Evolutionary conservation across 169 alveolate species (phyloP).

Genomic region (Haemoproteus tartakovskyi): DNA sequence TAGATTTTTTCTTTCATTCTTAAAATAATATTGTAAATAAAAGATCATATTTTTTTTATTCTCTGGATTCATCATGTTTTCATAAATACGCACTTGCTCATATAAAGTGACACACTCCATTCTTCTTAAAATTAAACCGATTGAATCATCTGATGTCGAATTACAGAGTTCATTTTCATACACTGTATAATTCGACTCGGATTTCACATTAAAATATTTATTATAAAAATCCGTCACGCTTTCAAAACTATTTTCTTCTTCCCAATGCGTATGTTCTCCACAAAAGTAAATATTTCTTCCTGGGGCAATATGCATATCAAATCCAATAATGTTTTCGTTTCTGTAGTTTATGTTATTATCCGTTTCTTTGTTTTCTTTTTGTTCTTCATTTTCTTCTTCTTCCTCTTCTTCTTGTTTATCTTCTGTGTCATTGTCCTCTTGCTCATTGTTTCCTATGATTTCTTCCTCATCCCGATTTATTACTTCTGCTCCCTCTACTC

Average conservation of each 20-base stretch:
- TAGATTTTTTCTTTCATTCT: slow-evolving; percentile 12
- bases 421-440: slow-evolving; percentile 8
- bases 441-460: not conserved
- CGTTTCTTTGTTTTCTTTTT: not conserved
- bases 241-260: not conserved
- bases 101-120: slow-evolving; percentile 12
- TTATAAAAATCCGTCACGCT: not conserved
- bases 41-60: slow-evolving; percentile 44
- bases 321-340: too few species aligned
- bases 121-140: slow-evolving; percentile 33
- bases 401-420: slow-evolving; percentile 38
- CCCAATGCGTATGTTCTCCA: not conserved
- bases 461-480: not conserved
- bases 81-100: slow-evolving; percentile 20
- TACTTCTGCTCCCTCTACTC: not conserved
- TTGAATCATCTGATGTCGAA: too few species aligned
- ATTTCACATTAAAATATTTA: too few species aligned
- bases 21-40: slow-evolving; percentile 55
- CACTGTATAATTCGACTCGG: too few species aligned
- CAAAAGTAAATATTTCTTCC: too few species aligned
- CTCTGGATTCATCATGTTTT: slow-evolving; percentile 51
- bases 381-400: slow-evolving; percentile 30
- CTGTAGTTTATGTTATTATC: not conserved
- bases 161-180: too few species aligned
- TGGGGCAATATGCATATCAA: not conserved